These are phyloP conservation scores for Debaryomycetaceae sp. DNA, from an alignment of 1,139 yeast genomes.

Conservation along the genomic window DNA sequence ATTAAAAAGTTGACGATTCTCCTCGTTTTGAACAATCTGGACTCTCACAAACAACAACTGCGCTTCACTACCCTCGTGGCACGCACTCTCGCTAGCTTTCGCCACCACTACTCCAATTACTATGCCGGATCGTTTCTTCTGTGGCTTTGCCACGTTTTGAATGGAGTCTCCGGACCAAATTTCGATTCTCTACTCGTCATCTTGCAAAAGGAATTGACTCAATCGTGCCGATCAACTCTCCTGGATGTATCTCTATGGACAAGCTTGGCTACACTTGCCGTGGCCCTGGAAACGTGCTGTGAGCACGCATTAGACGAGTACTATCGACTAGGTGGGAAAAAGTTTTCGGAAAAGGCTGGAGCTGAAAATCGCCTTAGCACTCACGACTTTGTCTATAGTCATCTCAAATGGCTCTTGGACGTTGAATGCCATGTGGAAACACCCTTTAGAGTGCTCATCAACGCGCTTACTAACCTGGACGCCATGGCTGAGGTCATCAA, in stretches of 20 bases:
- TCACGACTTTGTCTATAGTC: neutral
- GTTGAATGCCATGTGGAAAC: constrained; percentile 11
- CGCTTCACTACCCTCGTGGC: constrained; percentile 5
- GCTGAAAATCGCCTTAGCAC: neutral
- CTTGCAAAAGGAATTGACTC: constrained; percentile 1
- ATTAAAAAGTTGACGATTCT: constrained; percentile 18
- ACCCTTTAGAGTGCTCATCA: constrained; percentile 7
- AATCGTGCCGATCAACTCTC: constrained; percentile 13
- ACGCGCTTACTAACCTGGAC: neutral
- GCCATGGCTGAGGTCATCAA: neutral
- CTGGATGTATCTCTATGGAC: constrained; percentile 28
- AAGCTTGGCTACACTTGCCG: constrained; percentile 1
- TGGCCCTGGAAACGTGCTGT: neutral
- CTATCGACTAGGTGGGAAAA: constrained; percentile 5
- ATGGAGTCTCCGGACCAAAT: too few species aligned
- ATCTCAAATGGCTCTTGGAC: constrained; percentile 13
- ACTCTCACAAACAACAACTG: neutral
- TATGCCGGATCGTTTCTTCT: constrained; percentile 24
- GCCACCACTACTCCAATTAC: constrained; percentile 31
- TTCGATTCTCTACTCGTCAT: constrained; percentile 1
- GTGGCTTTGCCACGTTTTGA: constrained; percentile 17
- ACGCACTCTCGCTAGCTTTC: constrained; percentile 20
- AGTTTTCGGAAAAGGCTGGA: neutral
- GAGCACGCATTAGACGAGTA: constrained; percentile 11
- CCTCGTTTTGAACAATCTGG: constrained; percentile 6